These are phyloP conservation scores for Trichoderma afroharzianum DNA, from an alignment of 2,329 filamentous ascomycete species.

Conservation along the genomic window DNA sequence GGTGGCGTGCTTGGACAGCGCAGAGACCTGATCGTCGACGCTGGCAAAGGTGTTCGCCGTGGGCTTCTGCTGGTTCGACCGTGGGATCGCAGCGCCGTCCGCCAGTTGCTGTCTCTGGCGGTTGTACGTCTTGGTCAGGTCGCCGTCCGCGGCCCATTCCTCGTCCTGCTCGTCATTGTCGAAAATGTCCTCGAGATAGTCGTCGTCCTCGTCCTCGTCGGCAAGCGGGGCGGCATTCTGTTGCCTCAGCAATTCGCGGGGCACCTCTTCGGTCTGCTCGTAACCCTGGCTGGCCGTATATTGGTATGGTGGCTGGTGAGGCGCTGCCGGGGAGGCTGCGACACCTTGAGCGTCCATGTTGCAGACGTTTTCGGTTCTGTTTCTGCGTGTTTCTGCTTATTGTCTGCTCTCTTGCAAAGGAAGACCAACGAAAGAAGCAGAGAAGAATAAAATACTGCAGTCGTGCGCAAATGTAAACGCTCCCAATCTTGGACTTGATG, in stretches of 20 bases:
- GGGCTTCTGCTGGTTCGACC: conserved; percentile 75
- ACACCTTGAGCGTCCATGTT: conserved; percentile 17
- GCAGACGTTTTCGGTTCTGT: background rate
- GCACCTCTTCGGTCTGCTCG: conserved; percentile 35
- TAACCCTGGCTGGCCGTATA: conserved; percentile 45
- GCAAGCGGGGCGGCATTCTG: conserved; percentile 27
- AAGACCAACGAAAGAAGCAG: background rate
- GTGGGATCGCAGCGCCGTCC: conserved; percentile 52
- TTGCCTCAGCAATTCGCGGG: conserved; percentile 27
- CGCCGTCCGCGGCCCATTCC: conserved; percentile 57
- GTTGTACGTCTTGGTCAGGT: conserved; percentile 86
- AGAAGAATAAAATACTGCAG: background rate
- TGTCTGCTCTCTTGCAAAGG: background rate
- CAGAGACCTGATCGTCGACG: conserved; percentile 82
- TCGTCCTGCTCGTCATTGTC: conserved; percentile 52
- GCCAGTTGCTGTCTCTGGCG: conserved; percentile 62
- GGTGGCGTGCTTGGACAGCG: conserved; percentile 77
- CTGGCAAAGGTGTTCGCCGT: conserved; percentile 73
- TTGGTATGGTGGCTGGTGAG: conserved; percentile 44
- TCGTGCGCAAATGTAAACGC: background rate
- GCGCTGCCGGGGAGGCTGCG: conserved; percentile 36
- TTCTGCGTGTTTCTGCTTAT: background rate
- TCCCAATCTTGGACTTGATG: background rate
- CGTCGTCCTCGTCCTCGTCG: conserved; percentile 28
- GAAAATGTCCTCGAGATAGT: conserved; percentile 41